Base-by-base conservation (phyloP, 1,284 basidiomycete genomes). In the Rhodotorula sp. region DNA sequence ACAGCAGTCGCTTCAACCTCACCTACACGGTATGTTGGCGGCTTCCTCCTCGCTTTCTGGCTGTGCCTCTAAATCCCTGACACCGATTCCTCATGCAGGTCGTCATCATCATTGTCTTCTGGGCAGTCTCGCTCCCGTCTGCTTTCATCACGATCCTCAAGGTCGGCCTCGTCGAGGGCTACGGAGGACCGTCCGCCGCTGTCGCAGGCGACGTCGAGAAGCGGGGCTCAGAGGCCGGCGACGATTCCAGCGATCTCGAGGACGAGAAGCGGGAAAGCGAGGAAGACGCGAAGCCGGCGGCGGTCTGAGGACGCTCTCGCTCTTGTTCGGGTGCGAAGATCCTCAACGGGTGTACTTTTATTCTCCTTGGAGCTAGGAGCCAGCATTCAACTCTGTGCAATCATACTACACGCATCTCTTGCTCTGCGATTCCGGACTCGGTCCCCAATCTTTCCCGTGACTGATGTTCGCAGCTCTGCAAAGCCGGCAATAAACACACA, bases 51-150 rank as follows among this genome's bases (percentile, higher is more conserved):
- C 50, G 26, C 52, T 52, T 31, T 54, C 45, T 12, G 26, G n/a
- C 3, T 12, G n/a, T 19, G 43, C 5, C n/a, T 21, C 26, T 28
- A 23, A 16, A 5, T 18, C 23, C n/a, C 21, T 59, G 43, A 45
- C 16, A 26, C 34, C n/a, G 38, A 43, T 18, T 2, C 3, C 19
- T 15, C 31, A 16, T 34, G 45, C 62, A 64, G 62, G 64, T 67
- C 54, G 68, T 65, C 59, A 65, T 69, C 63, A 65, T 61, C 59
- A 28, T 60, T 59, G 54, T 64, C 23, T 65, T 69, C 26, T 69
- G 45, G 34, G 34, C n/a, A 4, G 47, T 65, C 18, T 57, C 59
- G 16, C n/a, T 57, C 19, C 67, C 62, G 5, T 43, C 59, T 1
- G 54, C 68, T 6, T 61, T 60, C 28, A 5, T 65, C 31, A 62